Evolutionary conservation across 2,329 filamentous ascomycete species (phyloP), one percentile per base, ranked within the genome.

Genomic region (Fusarium domesticum): DNA sequence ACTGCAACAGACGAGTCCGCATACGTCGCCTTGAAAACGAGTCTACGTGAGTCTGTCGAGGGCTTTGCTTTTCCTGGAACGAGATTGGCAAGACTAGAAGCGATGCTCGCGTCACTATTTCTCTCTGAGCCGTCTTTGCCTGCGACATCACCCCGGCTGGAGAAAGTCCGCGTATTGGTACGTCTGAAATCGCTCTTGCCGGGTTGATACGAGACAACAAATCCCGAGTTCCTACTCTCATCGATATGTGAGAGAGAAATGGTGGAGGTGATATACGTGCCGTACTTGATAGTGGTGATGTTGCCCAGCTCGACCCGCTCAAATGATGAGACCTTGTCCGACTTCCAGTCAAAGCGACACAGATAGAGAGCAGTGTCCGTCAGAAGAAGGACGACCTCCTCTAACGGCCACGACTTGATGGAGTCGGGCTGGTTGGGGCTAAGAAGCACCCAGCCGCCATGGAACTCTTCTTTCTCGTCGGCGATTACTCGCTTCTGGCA

Each of bases 241-340:
- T 96, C 86, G 53, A 81, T 80, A 60, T 96, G 88, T 1, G 83
- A 75, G 2, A 84, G 73, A 1, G 89, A 89, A 5, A 96, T 76
- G 0, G 89, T 93, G 3, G 86, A 92, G 1, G 90, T 96, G 60
- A 98, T 87, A 61, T 97, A 98, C 0, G 89, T 85, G 16, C 93
- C 93, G 48, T 84, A 80, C 60, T 83, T 84, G 56, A 98, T 81
- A 18, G 77, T 76, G 2, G 78, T 76, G 28, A 98, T 73, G 45
- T 89, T 87, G 16, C 79, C 76, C 6, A 97, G 75, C 45, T 87
- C 83, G 12, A 96, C 83, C 6, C 91, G 78, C 68, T 97, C 91
- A 64, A 96, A 97, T 0, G 87, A 90, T 11, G 86, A 85, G 2
- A 98, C 88, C 64, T 97, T 97, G 69, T 97, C 93, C 6, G 90